Evolutionary conservation across 1,139 yeast genomes (phyloP), one percentile per base, ranked within the genome.

Genomic region (Yamadazyma jaroonii): DNA sequence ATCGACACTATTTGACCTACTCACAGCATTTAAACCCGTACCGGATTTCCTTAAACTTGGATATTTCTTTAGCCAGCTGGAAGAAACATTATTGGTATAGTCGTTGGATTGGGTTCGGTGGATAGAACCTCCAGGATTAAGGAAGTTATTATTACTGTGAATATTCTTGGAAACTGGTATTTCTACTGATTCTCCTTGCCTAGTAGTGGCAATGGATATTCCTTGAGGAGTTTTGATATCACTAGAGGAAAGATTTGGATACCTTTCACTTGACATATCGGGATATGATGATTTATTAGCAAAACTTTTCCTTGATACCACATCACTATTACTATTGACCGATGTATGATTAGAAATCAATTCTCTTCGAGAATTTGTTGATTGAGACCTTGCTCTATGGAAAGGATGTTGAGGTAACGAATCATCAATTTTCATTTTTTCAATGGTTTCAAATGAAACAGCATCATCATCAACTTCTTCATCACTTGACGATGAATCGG

Each of bases 151-250:
- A 24, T 38, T 40, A 23, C 30, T 35, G 25, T 27, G 6, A 61
- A 52, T 24, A 56, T 61, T 43, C 61, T 58, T 11, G 12, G 32
- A 23, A 67, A 54, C 1, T 1, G 86, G 83, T 15, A 85, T 84
- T 52, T 85, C 94, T 5, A 85, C 77, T 0, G 92, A 76, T 49
- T 81, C 94, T 2, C 95, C 95, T 25, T 79, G 75, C 42, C 89
- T 62, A 0, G 94, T 84, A 0, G 95, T 85, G 0, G 95, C 92
- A 29, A 86, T 86, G 0, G 95, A 86, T 82, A 86, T 23, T 3
- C 41, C 41, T 25, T 36, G 38, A 5, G 38, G 41, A 20, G 30
- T 30, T 25, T 35, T 35, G 9, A 29, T 17, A 9, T 35, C 37
- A 6, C 24, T 9, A 3, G 32, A 14, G 35, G 13, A 42, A 41